Evolutionary conservation across 305 asterid genomes (phyloP).

Genomic region (Fraxinus angustifolia): DNA sequence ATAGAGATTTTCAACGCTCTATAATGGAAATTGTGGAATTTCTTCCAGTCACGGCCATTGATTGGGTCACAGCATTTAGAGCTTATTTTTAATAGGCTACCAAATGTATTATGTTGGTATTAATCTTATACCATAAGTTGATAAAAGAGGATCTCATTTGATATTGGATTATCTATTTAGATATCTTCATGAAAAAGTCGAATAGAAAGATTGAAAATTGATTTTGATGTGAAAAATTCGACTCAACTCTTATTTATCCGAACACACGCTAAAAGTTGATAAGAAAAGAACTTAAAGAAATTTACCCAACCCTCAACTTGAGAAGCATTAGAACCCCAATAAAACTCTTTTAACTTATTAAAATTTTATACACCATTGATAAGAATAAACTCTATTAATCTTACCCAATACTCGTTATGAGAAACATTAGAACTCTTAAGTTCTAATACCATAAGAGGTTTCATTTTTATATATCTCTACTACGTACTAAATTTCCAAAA

Average conservation of each 20-base stretch:
- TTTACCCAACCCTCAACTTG: not conserved
- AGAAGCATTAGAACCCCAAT: not conserved
- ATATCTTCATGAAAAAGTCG: not conserved
- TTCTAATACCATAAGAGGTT: not conserved
- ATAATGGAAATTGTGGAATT: not conserved
- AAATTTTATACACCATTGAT: not conserved
- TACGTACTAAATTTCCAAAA: not conserved
- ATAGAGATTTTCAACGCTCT: not conserved
- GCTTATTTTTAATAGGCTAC: not conserved
- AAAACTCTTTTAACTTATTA: too few relatives aligned
- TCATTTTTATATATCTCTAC: not conserved
- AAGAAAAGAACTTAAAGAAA: not conserved
- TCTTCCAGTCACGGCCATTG: not conserved
- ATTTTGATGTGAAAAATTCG: not conserved
- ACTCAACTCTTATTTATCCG: not conserved
- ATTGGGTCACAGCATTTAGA: not conserved
- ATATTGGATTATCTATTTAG: not conserved
- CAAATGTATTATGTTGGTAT: not conserved
- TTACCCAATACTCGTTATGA: not conserved
- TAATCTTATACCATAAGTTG: not conserved
- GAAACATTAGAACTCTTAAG: not conserved
- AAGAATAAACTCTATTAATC: not conserved
- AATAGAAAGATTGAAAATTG: not conserved
- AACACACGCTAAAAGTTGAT: not conserved
- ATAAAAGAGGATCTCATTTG: not conserved